Evolutionary conservation across 768 basidiomycete genomes (phyloP), one percentile per base, ranked within the genome.

Genomic region (Boletus barrowsii): DNA sequence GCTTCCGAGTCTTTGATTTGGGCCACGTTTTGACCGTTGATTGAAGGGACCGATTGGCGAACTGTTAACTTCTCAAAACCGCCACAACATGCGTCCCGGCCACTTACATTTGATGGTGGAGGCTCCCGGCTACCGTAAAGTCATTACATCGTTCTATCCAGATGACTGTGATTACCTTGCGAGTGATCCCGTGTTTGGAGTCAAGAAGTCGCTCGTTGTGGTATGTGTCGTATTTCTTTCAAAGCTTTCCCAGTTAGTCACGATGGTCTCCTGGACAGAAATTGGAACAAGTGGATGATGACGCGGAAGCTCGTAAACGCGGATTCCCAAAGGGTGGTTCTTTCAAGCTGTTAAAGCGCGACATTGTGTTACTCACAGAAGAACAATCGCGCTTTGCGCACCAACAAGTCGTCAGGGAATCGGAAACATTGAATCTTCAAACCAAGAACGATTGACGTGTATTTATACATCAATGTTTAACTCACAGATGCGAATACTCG

Each of bases 141-240:
- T 94, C n/a, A 73, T 77, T 17, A 93, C 90, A 0, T 83, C 90
- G 2, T 66, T 92, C 10, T 94, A 88, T 67, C 83, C 86, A 15
- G 81, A 86, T 53, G 84, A 82, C 5, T 87, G 90, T 59, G 67
- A 74, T 3, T 92, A 80, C 62, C 54, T 93, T 22, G 70, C 69
- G 8, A 89, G 83, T 55, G 91, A 93, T 64, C 77, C 81, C 13
- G 89, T 93, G 3, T 92, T 93, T 68, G 90, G 92, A 10, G 90
- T 89, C 22, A 90, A 90, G 69, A 79, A 80, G 45, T 89, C 87
- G 7, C 75, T 94, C 29, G 78, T 92, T 20, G 81, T 90, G 59
- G 90, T 91, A 70, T 47, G 83, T 76, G 7, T 39, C n/a, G 9
- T 17, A 13, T 37, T 47, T 32, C 46, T 33, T 20, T 5, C 8